Evolutionary conservation across 768 basidiomycete species (phyloP), one percentile per base, ranked within the genome.

Genomic region (Tubosaeta sp.): DNA sequence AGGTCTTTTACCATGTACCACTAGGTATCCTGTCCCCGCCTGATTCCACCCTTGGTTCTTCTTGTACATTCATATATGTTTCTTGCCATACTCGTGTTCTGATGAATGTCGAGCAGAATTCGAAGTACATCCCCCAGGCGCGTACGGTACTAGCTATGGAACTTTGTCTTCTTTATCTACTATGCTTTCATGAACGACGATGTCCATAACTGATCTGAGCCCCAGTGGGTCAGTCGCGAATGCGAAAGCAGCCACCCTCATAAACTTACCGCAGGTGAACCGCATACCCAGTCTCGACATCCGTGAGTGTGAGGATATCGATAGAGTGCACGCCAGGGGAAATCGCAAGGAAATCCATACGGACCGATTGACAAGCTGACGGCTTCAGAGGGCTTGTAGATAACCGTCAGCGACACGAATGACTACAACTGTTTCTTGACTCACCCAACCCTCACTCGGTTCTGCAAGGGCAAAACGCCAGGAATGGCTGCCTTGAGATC

Each of bases 291-390:
- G 84, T 82, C 60, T 88, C 88, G 5, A 87, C 71, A 58, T 93
- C 91, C 1, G 83, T 86, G 47, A 94, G 70, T 1, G 82, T 83
- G 47, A 93, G 70, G 6, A 79, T 76, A 55, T 88, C 83, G 46
- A 94, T 78, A 3, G 84, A 75, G 62, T 93, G 90, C 2, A 92
- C 82, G 4, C 91, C 91, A 17, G 89, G 84, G 8, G 80, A 77
- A 44, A 94, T 72, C 3, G 91, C 90, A 43, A 94, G 70, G 60
- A 93, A 92, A 53, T 86, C 80, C 85, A 94, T 91, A 37, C 88
- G 75, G 25, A 93, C 88, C 17, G 88, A 89, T 65, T 93, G 91
- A 63, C 90, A 91, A 1, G 88, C 85, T 11, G 82, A 82, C 4
- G 91, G 86, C n/a, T 80, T 75, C 17, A 93, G 74, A 12, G 91